phyloP scores from a whole-genome alignment of 768 basidiomycete genomes.

The Suillus placidus region DNA sequence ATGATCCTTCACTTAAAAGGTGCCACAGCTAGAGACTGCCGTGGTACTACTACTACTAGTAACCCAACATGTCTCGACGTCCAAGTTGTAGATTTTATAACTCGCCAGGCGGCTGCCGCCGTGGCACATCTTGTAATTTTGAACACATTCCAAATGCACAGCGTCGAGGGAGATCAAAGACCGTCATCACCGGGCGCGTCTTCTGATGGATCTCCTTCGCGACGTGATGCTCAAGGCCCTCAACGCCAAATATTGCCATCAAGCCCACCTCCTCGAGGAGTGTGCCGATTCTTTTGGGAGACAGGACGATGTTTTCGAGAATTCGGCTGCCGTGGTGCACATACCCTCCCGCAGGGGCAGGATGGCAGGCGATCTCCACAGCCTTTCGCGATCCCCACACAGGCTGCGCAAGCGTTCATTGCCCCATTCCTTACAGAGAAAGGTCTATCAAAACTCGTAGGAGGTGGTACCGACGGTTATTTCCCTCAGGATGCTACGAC shows the following conservation, averaged over 20 bases:
- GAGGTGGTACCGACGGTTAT: slow-evolving; percentile 46
- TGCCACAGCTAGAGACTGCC: background rate
- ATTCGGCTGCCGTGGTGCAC: slow-evolving; percentile 48
- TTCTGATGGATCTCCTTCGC: slow-evolving; percentile 13
- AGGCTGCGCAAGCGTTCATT: slow-evolving; percentile 28
- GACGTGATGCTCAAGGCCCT: slow-evolving; percentile 9
- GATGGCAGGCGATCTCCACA: slow-evolving; percentile 14
- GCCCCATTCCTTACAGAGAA: slow-evolving; percentile 48
- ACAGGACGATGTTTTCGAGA: slow-evolving; percentile 48
- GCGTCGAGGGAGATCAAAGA: slow-evolving; percentile 21
- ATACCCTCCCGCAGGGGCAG: slow-evolving; percentile 28
- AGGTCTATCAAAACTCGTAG: slow-evolving; percentile 47
- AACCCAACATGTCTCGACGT: slow-evolving; percentile 10
- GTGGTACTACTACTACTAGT: background rate
- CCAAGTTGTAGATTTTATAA: slow-evolving; percentile 44
- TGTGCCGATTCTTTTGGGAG: slow-evolving; percentile 52
- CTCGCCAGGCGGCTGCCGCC: slow-evolving; percentile 48
- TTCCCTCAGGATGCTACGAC: slow-evolving; percentile 36
- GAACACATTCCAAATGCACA: background rate
- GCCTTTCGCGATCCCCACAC: slow-evolving; percentile 15
- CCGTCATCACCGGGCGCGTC: slow-evolving; percentile 11
- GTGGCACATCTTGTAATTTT: slow-evolving; percentile 41
- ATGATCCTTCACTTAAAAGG: slow-evolving; percentile 7
- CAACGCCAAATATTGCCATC: slow-evolving; percentile 20
- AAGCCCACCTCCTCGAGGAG: slow-evolving; percentile 32